phyloP scores from a whole-genome alignment of 495 filamentous ascomycete species.

The Neurospora sp. region DNA sequence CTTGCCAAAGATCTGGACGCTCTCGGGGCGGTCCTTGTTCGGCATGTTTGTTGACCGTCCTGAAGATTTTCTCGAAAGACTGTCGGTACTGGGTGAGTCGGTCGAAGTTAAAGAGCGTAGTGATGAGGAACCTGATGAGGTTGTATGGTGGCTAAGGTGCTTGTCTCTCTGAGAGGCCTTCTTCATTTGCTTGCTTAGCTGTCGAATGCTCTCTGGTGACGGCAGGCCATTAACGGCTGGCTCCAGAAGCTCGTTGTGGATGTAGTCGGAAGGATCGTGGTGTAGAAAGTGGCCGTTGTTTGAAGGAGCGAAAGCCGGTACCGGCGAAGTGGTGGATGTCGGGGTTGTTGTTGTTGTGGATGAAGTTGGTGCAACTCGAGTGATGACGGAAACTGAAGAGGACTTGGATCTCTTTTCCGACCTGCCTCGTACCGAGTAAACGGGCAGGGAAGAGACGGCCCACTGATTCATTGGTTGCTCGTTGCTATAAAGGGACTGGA shows the following conservation, averaged over 20 bases:
- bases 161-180: conserved; percentile 33
- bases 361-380: conserved; percentile 1
- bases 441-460: conserved; percentile 23
- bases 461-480: conserved; percentile 24
- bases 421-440: conserved; percentile 20
- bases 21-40: conserved; percentile 39
- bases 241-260: conserved; percentile 27
- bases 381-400: not conserved
- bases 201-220: conserved; percentile 43
- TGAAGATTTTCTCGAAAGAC: conserved; percentile 40
- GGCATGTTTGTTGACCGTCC: conserved; percentile 36
- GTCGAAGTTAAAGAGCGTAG: conserved; percentile 28
- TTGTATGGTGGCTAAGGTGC: conserved; percentile 33
- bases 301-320: conserved; percentile 6
- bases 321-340: conserved; percentile 1
- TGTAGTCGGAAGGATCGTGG: conserved; percentile 14
- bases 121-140: conserved; percentile 40
- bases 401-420: conserved; percentile 11
- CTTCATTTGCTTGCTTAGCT: conserved; percentile 40
- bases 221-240: conserved; percentile 44
- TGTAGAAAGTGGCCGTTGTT: not conserved
- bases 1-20: conserved; percentile 44
- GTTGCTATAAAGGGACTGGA: not conserved
- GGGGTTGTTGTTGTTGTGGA: not conserved
- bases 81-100: conserved; percentile 19